These are phyloP conservation scores for Russula olivacea DNA, from an alignment of 768 basidiomycete genomes.

Conservation along the genomic window DNA sequence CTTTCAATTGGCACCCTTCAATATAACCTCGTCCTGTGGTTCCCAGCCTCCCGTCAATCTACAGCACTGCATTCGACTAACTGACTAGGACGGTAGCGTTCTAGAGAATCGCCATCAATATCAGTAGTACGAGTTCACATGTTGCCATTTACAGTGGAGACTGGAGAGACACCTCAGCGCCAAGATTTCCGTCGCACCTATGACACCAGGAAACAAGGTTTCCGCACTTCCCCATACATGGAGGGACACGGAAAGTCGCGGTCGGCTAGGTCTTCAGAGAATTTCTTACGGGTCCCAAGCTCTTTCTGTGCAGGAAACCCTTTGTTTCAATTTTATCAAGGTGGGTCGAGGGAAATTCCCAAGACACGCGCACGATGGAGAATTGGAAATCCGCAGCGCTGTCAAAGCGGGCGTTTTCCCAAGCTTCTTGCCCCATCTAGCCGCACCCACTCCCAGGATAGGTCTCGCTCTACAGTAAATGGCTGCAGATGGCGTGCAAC, in stretches of 20 bases:
- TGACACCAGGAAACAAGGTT: neutral
- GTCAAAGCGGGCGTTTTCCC: neutral
- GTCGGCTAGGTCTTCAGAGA: neutral
- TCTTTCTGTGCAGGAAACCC: neutral
- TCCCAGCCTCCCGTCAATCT: neutral
- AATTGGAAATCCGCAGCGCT: neutral
- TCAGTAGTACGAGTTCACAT: too few relatives aligned
- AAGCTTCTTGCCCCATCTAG: conserved; percentile 18
- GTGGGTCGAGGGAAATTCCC: too few relatives aligned
- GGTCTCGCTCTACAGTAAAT: neutral
- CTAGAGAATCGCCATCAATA: neutral
- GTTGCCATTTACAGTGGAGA: too few relatives aligned
- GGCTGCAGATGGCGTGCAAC: neutral
- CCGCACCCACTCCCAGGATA: neutral
- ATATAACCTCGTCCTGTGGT: neutral
- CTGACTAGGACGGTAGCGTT: neutral
- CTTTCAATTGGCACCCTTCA: neutral
- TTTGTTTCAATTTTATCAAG: neutral
- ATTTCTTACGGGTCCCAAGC: neutral
- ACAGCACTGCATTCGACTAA: neutral
- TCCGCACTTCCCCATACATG: neutral
- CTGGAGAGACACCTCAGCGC: too few relatives aligned
- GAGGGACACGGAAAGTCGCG: too few relatives aligned
- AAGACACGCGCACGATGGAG: neutral
- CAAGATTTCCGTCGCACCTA: neutral